These are phyloP conservation scores for Sclerotinia minor DNA, from an alignment of 2,329 filamentous ascomycete genomes.

Conservation along the genomic window DNA sequence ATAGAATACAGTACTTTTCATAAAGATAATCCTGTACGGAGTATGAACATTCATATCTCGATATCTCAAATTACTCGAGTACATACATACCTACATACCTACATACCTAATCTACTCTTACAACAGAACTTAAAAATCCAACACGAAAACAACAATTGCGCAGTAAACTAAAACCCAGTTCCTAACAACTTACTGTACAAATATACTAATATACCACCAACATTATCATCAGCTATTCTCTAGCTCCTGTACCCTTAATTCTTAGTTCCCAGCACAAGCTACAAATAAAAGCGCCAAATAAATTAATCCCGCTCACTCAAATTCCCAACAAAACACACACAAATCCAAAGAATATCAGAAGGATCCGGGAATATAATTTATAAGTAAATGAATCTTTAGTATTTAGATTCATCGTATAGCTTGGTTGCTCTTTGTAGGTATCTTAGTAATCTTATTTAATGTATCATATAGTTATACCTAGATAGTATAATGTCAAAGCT, in stretches of 20 bases:
- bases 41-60: too few species aligned
- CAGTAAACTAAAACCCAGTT: neutral
- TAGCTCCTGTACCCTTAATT: neutral
- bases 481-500: too few species aligned
- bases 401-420: too few species aligned
- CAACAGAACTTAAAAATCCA: neutral
- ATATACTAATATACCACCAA: neutral
- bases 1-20: neutral
- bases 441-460: too few species aligned
- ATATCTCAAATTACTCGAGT: neutral
- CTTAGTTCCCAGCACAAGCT: too few species aligned
- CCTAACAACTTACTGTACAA: neutral
- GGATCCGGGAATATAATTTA: slow-evolving; percentile 6
- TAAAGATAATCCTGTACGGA: too few species aligned
- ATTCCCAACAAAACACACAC: neutral
- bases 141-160: neutral
- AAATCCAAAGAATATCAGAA: neutral
- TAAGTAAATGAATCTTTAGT: too few species aligned
- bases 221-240: neutral
- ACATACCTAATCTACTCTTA: too few species aligned
- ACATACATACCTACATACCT: neutral
- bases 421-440: too few species aligned
- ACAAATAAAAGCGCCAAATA: neutral
- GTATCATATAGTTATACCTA: too few species aligned
- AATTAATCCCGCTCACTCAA: neutral